These are phyloP conservation scores for Pseudogymnoascus pannorum DNA, from an alignment of 2,329 filamentous ascomycete genomes.

Conservation along the genomic window DNA sequence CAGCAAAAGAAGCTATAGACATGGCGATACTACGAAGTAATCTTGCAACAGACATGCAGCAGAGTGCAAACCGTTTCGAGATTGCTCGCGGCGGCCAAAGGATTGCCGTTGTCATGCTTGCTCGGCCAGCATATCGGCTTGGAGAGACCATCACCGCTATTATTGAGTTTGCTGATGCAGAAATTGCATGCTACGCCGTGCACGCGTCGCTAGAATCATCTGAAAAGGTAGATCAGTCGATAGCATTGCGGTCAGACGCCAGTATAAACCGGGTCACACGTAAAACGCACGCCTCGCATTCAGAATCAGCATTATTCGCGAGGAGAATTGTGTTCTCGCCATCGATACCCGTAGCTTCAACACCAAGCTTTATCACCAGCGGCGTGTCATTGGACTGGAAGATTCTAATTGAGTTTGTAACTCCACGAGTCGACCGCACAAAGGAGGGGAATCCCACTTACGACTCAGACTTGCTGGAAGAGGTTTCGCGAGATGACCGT, in stretches of 20 bases:
- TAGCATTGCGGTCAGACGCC: conserved; percentile 77
- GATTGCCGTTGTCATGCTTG: conserved; percentile 86
- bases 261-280: conserved; percentile 83
- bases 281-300: conserved; percentile 68
- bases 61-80: conserved; percentile 88
- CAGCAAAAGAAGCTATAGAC: conserved; percentile 80
- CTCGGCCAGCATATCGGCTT: conserved; percentile 79
- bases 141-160: conserved; percentile 80
- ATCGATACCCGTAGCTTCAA: conserved; percentile 74
- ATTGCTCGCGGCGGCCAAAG: conserved; percentile 86
- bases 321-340: conserved; percentile 72
- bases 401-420: conserved; percentile 86
- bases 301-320: conserved; percentile 77
- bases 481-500: conserved; percentile 70
- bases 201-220: conserved; percentile 78
- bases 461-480: conserved; percentile 57
- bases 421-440: conserved; percentile 45
- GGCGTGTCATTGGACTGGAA: conserved; percentile 85
- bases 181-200: conserved; percentile 78
- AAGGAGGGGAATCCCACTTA: conserved; percentile 25
- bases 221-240: conserved; percentile 70
- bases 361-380: conserved; percentile 86
- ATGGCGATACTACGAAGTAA: conserved; percentile 83
- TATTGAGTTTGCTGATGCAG: conserved; percentile 72
- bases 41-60: conserved; percentile 56